Conservation (phyloP, 2,329 filamentous ascomycete species). For the Scopulariopsis brevicaulis region DNA sequence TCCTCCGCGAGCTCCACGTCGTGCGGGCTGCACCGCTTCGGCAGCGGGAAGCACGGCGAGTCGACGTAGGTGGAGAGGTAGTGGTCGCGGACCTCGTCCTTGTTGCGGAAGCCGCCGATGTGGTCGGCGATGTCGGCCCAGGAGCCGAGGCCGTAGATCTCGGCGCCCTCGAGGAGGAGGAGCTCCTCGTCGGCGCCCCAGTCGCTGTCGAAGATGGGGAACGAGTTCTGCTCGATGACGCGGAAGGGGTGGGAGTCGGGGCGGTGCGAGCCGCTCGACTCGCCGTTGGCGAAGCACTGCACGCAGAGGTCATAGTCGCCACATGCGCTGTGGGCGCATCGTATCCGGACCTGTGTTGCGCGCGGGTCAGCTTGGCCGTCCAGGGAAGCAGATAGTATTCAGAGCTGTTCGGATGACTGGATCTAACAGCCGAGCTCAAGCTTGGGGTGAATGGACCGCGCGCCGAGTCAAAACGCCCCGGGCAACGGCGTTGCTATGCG, state of each 20-base stretch:
- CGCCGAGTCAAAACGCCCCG: neutral
- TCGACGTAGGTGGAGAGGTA: slow-evolving; percentile 83
- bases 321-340: slow-evolving; percentile 73
- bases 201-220: slow-evolving; percentile 87
- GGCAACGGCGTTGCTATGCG: neutral
- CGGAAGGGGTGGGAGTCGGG: slow-evolving; percentile 78
- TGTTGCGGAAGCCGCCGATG: slow-evolving; percentile 87
- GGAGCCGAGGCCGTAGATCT: slow-evolving; percentile 91
- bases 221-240: slow-evolving; percentile 96
- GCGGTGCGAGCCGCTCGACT: slow-evolving; percentile 72
- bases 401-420: neutral
- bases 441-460: neutral
- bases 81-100: slow-evolving; percentile 92
- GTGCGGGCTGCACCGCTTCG: slow-evolving; percentile 71
- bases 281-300: slow-evolving; percentile 79
- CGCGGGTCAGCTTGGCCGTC: slow-evolving; percentile 7
- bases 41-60: slow-evolving; percentile 74
- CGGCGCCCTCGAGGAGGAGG: slow-evolving; percentile 83
- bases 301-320: slow-evolving; percentile 96
- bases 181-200: slow-evolving; percentile 98
- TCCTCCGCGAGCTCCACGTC: slow-evolving; percentile 69
- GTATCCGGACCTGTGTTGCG: slow-evolving; percentile 68
- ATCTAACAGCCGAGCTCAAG: neutral
- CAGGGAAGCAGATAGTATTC: neutral
- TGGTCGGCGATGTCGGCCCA: slow-evolving; percentile 98